Evolutionary conservation across 2,329 filamentous ascomycete genomes (phyloP).

Genomic region (Aspergillus niger): DNA sequence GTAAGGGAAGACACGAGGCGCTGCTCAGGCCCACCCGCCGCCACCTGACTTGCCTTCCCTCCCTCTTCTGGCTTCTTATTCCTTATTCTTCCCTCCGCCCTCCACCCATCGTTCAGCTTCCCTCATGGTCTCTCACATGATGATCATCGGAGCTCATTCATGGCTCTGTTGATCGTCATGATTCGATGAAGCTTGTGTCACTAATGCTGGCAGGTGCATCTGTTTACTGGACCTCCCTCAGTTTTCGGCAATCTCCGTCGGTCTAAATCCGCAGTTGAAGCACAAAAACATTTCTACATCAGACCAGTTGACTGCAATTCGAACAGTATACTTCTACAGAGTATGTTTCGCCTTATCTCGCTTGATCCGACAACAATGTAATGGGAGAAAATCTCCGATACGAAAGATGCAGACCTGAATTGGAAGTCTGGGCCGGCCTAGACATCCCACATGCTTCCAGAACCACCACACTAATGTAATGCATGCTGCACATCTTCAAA

Average conservation of each 20-base stretch:
- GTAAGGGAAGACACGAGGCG: constrained; percentile 3
- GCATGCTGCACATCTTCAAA: not conserved
- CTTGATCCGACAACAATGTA: not conserved
- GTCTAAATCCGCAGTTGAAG: not conserved
- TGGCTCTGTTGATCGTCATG: not conserved
- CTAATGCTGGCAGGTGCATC: not conserved
- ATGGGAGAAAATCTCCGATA: not conserved
- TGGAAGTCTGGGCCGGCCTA: constrained; percentile 6
- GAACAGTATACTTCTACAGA: not conserved
- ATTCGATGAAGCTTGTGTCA: not conserved
- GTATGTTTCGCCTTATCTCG: not conserved
- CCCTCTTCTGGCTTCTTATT: not conserved
- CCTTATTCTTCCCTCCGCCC: not conserved
- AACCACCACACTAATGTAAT: constrained; percentile 5
- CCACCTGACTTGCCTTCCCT: not conserved
- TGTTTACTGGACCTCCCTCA: not conserved
- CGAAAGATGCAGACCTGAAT: not conserved
- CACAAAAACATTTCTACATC: not conserved
- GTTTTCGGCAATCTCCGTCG: not conserved
- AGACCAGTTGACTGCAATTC: not conserved
- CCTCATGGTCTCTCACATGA: not conserved
- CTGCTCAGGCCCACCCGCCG: not conserved
- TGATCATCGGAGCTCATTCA: not conserved
- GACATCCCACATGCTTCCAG: constrained; percentile 7
- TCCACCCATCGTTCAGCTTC: not conserved